Evolutionary conservation across 768 basidiomycete species (phyloP), one percentile per base, ranked within the genome.

Genomic region (Collybia nuda): DNA sequence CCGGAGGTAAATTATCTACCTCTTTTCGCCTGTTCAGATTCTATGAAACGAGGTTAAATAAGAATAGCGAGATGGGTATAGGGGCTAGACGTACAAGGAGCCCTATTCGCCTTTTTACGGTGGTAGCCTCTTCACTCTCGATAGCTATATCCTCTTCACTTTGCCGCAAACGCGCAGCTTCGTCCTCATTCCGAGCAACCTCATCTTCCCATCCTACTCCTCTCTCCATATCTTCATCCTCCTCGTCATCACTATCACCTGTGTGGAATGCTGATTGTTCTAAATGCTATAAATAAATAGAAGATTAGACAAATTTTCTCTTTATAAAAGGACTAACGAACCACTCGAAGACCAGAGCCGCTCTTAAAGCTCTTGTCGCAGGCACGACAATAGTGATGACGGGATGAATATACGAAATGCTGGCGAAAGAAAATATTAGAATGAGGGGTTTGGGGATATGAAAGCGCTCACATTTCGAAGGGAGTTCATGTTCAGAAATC

Each of bases 341-440:
- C 43, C 28, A 44, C 43, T 24, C 43, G 21, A 23, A 44, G 43
- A 15, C 43, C 43, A 7, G 43, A 21, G 43, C 11, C 43, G 26
- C 21, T 44, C 43, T 24, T 23, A 17, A 44, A 44, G n/a, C 23
- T 44, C 43, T 44, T 44, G 12, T 44, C 43, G n/a, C 43, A 44
- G 11, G 28, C 21, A 22, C 43, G 21, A n/a, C 43, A 44, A 17
- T 44, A 44, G n/a, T 44, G 43, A 17, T 44, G 43, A 11, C 43
- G 19, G 17, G 43, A 23, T 6, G 43, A 44, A n/a, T 24, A 44
- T 3, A 44, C 43, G 14, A 22, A 44, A 18, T 44, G 43, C 43
- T 44, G 14, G 40, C 7, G 18, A 15, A 19, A 44, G 23, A 17
- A 44, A 24, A 26, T 5, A 44, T 17, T 11, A 44, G 19, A 6